These are phyloP conservation scores for Uncinocarpus reesii DNA, from an alignment of 2,329 filamentous ascomycete genomes.

Conservation along the genomic window DNA sequence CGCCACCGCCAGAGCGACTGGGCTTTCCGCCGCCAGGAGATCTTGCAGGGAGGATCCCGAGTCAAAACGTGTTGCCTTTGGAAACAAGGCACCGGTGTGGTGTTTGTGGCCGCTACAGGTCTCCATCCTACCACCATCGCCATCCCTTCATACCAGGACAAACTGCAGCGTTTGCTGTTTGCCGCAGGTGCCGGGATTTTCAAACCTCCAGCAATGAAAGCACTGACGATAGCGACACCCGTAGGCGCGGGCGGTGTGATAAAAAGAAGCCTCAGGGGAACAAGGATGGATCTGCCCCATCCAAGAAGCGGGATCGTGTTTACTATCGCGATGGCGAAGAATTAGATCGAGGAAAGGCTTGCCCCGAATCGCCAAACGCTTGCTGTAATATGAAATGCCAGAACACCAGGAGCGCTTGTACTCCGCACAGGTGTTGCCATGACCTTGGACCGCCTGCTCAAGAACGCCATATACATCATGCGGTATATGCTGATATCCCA, in stretches of 20 bases:
- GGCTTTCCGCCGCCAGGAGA: neutral
- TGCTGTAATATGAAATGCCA: neutral
- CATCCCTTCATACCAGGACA: conserved; percentile 9
- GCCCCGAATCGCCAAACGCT: neutral
- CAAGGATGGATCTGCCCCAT: neutral
- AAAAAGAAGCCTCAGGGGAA: neutral
- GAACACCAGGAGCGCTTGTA: neutral
- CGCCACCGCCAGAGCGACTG: neutral
- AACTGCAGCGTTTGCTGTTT: conserved; percentile 4
- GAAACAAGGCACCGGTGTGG: conserved; percentile 14
- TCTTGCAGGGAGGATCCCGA: neutral
- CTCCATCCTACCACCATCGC: conserved; percentile 13
- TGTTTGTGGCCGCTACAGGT: conserved; percentile 15
- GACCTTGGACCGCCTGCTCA: neutral
- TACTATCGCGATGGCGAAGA: neutral
- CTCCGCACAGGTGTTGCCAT: neutral
- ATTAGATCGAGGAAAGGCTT: neutral
- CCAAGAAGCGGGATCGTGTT: neutral
- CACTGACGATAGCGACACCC: neutral
- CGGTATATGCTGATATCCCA: neutral
- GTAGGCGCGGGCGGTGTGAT: neutral
- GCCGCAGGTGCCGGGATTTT: conserved; percentile 11
- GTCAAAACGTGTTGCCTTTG: neutral
- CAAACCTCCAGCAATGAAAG: conserved; percentile 12
- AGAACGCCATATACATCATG: conserved; percentile 3